Base-by-base conservation (phyloP, 257 asterid species). In the Striga asiatica region DNA sequence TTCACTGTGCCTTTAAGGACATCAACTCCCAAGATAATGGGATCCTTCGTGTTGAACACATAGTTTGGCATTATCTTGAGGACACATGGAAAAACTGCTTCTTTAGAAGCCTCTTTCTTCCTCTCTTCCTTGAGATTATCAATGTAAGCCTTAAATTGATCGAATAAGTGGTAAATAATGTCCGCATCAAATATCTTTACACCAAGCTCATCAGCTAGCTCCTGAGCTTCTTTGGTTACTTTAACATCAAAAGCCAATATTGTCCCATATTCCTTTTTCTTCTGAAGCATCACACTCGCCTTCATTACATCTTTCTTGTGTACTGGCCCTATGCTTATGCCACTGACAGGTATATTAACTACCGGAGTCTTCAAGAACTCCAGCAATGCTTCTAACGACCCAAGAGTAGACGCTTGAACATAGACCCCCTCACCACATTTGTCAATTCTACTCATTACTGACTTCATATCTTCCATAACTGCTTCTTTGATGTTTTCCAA, bases 221-320 rank as follows among this genome's bases (percentile, higher is more conserved):
- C 93, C 68, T 91, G 81, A 66, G 97, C 94, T 69, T 88, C 99
- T 29, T 76, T 84, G 9, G 97, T 84, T 54, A 88, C 97, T 77
- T 72, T 88, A 39, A 92, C 97, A 62, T 88, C 99, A 41, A 92
- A 92, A 17, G 99, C 99, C 74, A 92, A 76, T 66, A 88, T 84
- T 24, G 95, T 88, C 42, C 79, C 95, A 66, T 69, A 92, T 73
- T 88, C 97, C 69, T 81, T 92, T 77, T 81, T 81, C 89, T 88
- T 92, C 81, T 92, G 95, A 56, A 92, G 99, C 99, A 88, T 92
- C 27, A 84, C 97, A 64, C 95, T 92, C 3, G 97, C 95, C 77
- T 82, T 88, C 95, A 92, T 85, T 60, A 92, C 94, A 45, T 92
- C 99, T 76, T 82, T 92, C 69, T 84, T 92, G 69, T 88, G 95